phyloP scores from a whole-genome alignment of 306 rosid genomes.

The Clitoria ternatea region DNA sequence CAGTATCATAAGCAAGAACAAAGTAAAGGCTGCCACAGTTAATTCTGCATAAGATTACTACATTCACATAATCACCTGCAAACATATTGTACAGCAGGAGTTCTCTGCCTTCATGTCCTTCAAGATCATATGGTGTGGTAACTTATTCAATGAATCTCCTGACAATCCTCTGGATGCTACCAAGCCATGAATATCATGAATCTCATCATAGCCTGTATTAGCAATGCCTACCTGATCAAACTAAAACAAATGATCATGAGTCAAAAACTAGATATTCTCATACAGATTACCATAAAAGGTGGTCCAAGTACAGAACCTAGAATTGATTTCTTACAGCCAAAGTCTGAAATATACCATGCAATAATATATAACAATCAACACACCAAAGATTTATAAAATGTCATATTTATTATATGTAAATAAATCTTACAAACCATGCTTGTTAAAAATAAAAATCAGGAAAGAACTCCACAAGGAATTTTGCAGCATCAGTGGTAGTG shows the following conservation, averaged over 20 bases:
- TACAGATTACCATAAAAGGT: background rate
- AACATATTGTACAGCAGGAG: constrained; percentile 61
- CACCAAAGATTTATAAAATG: background rate
- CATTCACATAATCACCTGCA: constrained; percentile 53
- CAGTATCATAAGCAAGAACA: background rate
- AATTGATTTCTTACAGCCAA: background rate
- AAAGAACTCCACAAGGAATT: background rate
- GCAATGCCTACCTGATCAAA: constrained; percentile 48
- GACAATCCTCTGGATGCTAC: constrained; percentile 55
- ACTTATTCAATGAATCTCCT: constrained; percentile 48
- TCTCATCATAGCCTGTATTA: constrained; percentile 43
- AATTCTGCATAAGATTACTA: background rate
- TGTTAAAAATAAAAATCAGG: background rate
- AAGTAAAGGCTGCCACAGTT: background rate
- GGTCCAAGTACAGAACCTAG: background rate
- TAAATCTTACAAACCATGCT: background rate
- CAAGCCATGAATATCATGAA: constrained; percentile 41
- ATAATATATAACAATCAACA: background rate
- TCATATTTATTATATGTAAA: background rate
- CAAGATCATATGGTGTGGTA: constrained; percentile 52
- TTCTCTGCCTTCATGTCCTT: constrained; percentile 46
- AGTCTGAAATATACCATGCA: background rate
- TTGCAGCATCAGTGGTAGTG: constrained; percentile 1
- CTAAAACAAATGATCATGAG: constrained; percentile 10
- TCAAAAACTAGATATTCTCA: constrained; percentile 3